A percentile compares a stretch with the other conserved stretches of the same genome.
These are phyloP conservation scores for Puccinia hordei DNA, from an alignment of 1,284 basidiomycete genomes.

Conservation along the genomic window DNA sequence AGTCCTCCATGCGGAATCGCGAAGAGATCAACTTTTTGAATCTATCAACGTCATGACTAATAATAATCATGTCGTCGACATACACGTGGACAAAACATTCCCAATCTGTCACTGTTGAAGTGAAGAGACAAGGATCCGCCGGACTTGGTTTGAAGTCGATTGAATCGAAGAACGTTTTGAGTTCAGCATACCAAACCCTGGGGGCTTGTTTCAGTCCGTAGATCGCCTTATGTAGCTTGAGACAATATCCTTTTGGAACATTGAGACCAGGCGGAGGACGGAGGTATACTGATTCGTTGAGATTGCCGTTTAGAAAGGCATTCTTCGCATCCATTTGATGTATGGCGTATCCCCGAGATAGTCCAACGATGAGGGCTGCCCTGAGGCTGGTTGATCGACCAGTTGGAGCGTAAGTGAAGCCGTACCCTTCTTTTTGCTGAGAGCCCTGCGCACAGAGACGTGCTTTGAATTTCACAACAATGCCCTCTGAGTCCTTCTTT, in stretches of 20 bases:
- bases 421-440: not conserved
- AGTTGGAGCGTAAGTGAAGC: not conserved
- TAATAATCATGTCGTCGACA: conserved; percentile 26
- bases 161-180: conserved; percentile 1
- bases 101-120: not conserved
- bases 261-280: not conserved
- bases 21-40: conserved; percentile 24
- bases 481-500: not conserved
- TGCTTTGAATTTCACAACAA: conserved; percentile 6
- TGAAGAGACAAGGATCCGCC: conserved; percentile 17
- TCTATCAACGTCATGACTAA: not conserved
- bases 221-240: conserved; percentile 10
- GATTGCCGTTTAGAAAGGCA: conserved; percentile 23
- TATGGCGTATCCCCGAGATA: not conserved
- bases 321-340: conserved; percentile 36
- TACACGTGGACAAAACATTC: conserved; percentile 26
- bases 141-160: not conserved
- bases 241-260: not conserved
- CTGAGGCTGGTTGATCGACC: not conserved
- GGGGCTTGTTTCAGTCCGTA: conserved; percentile 42
- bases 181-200: not conserved
- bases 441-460: conserved; percentile 17
- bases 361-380: not conserved
- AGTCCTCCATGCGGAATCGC: conserved; percentile 17
- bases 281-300: not conserved